phyloP scores from a whole-genome alignment of 768 basidiomycete species.

The Imleria badia region DNA sequence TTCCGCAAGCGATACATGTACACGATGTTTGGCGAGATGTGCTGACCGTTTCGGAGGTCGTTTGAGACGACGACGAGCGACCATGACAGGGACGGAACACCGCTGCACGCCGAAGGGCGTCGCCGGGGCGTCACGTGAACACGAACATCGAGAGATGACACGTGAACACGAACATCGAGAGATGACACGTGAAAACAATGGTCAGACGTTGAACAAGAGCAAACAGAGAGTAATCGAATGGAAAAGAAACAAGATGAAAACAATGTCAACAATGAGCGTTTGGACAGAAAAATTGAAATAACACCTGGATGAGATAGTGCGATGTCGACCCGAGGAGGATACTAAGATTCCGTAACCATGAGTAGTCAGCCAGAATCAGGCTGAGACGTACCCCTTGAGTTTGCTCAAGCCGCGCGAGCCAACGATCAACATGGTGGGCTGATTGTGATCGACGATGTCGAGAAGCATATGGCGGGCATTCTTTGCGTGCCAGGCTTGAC shows the following conservation, averaged over 20 bases:
- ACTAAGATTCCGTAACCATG: conserved; percentile 37
- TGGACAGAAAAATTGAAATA: conserved; percentile 10
- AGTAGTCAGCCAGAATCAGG: neutral
- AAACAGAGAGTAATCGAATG: neutral
- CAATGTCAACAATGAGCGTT: neutral
- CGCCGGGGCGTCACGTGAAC: neutral
- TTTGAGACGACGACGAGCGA: conserved; percentile 87
- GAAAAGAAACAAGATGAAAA: neutral
- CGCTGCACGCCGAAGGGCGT: conserved; percentile 45
- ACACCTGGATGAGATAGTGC: conserved; percentile 85
- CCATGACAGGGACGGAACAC: conserved; percentile 96
- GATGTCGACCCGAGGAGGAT: conserved; percentile 94
- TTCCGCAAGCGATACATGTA: conserved; percentile 82
- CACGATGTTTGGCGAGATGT: conserved; percentile 78
- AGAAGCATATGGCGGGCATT: conserved; percentile 88
- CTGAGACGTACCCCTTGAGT: conserved; percentile 70
- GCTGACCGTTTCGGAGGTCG: conserved; percentile 80
- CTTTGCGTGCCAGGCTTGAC: conserved; percentile 98
- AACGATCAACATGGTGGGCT: conserved; percentile 91
- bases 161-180: neutral
- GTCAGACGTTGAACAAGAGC: neutral
- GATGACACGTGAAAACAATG: neutral
- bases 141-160: neutral
- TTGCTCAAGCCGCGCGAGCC: conserved; percentile 90
- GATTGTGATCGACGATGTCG: conserved; percentile 84